Conservation (phyloP, 2,329 filamentous ascomycete genomes). For the Aspergillus intermedius region DNA sequence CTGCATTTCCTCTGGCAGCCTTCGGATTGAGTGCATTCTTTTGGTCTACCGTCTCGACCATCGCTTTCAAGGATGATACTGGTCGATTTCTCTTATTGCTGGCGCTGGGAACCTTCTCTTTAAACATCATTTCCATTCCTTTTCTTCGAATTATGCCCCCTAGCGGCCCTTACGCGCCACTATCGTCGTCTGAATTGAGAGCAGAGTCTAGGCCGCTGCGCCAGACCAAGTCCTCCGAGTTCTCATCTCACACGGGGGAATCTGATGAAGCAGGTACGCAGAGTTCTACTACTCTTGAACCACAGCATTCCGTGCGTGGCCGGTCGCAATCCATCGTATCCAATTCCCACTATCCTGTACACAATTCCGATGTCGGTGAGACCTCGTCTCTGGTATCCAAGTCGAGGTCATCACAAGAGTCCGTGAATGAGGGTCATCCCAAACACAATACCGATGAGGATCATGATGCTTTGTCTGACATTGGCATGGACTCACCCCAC, state of each 20-base stretch:
- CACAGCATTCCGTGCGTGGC: constrained; percentile 18
- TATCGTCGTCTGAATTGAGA: constrained; percentile 25
- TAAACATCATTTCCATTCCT: constrained; percentile 73
- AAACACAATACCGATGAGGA: constrained; percentile 12
- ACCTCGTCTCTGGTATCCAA: constrained; percentile 73
- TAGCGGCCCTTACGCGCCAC: constrained; percentile 38
- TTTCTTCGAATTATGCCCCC: constrained; percentile 72
- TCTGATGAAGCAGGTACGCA: constrained; percentile 34
- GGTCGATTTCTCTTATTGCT: constrained; percentile 74
- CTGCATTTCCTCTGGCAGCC: constrained; percentile 83
- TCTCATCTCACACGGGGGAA: constrained; percentile 16
- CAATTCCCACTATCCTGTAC: constrained; percentile 15
- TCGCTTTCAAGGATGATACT: constrained; percentile 77
- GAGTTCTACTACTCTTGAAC: constrained; percentile 25
- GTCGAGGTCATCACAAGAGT: constrained; percentile 48
- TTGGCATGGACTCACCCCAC: constrained; percentile 64
- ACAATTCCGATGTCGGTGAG: constrained; percentile 55
- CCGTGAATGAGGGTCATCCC: constrained; percentile 21
- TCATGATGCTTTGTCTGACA: constrained; percentile 50
- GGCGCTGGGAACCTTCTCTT: constrained; percentile 66
- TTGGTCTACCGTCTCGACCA: constrained; percentile 72
- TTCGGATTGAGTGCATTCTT: constrained; percentile 96
- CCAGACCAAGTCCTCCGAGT: constrained; percentile 25
- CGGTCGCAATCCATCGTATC: constrained; percentile 27
- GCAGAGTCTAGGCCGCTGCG: constrained; percentile 27